phyloP scores from a whole-genome alignment of 2,329 filamentous ascomycete species.

The Aspergillus viridinutans region DNA sequence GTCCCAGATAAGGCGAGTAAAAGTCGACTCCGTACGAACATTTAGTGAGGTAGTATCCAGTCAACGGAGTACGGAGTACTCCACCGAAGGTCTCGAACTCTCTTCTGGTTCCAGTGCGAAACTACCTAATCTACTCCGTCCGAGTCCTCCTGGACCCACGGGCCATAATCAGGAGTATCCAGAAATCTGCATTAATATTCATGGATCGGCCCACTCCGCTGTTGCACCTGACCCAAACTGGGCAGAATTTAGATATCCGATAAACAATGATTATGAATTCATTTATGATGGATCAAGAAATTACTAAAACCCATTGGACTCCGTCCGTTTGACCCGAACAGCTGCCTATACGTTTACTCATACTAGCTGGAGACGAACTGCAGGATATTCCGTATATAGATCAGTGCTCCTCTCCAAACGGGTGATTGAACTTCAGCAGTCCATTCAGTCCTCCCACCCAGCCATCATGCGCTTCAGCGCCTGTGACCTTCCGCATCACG shows the following conservation, averaged over 20 bases:
- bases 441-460: constrained; percentile 96
- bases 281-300: not conserved
- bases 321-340: not conserved
- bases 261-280: not conserved
- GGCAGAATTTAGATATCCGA: not conserved
- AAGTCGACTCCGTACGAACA: too few species aligned
- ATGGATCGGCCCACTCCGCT: not conserved
- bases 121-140: not conserved
- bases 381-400: not conserved
- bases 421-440: constrained; percentile 93
- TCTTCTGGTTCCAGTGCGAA: not conserved
- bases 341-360: not conserved
- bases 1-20: too few species aligned
- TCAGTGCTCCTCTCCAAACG: constrained; percentile 67
- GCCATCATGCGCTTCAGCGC: constrained; percentile 67
- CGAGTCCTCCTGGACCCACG: too few species aligned
- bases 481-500: constrained; percentile 65
- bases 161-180: too few species aligned
- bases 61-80: not conserved
- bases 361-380: not conserved
- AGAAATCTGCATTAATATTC: not conserved
- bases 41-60: too few species aligned
- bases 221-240: not conserved
- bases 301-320: not conserved
- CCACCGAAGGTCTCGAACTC: not conserved